Evolutionary conservation across 129 eudicot species (phyloP).

Genomic region (Pulicaria dysenterica): DNA sequence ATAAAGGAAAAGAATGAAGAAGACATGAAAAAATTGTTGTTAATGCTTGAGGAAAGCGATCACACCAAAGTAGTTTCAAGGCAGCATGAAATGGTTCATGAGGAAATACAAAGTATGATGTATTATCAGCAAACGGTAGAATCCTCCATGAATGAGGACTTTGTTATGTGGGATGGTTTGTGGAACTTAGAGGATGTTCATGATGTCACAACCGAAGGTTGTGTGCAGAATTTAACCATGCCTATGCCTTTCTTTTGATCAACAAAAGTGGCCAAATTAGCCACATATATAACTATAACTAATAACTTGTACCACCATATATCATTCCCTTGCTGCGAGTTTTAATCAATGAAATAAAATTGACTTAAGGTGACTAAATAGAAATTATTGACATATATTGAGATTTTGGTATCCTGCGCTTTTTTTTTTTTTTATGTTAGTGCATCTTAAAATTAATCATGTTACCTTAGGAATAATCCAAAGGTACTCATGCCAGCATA

Average conservation of each 20-base stretch:
- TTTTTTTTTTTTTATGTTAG: not conserved
- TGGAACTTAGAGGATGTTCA: constrained; percentile 61
- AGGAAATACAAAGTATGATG: constrained; percentile 36
- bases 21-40: constrained; percentile 51
- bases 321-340: constrained; percentile 23
- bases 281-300: constrained; percentile 14
- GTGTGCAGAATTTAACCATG: constrained; percentile 32
- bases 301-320: constrained; percentile 20
- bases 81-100: constrained; percentile 26
- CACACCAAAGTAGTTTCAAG: constrained; percentile 37
- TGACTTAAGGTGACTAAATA: constrained; percentile 8
- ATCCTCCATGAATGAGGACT: constrained; percentile 46
- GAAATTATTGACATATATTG: constrained; percentile 1
- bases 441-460: not conserved
- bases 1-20: constrained; percentile 39
- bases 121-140: constrained; percentile 30
- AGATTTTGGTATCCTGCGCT: not conserved
- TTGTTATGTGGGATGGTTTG: constrained; percentile 62
- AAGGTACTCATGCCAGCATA: not conserved
- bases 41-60: constrained; percentile 51
- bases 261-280: constrained; percentile 34
- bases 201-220: constrained; percentile 46
- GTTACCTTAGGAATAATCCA: not conserved
- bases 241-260: constrained; percentile 35
- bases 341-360: constrained; percentile 27